Evolutionary conservation across 2,329 filamentous ascomycete genomes (phyloP), one percentile per base, ranked within the genome.

Genomic region (Rutstroemia sp.): DNA sequence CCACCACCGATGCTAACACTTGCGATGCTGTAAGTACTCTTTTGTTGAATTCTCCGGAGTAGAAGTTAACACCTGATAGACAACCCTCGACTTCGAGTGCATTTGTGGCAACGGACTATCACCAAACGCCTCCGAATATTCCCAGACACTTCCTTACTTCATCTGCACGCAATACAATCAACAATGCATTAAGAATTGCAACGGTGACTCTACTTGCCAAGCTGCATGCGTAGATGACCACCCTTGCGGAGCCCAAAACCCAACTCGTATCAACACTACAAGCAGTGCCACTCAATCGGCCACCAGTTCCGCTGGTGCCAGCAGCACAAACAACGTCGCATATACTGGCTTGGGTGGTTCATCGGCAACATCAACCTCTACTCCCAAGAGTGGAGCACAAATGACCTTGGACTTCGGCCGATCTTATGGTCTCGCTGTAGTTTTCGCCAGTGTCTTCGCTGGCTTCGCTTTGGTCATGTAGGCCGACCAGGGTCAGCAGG

Each of bases 91-190:
- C n/a, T 92, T 86, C 73, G 76, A 78, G 61, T 94, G 88, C 71
- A 75, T 90, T 64, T 94, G 88, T 75, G 77, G 78, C 61, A 78
- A 87, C 68, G 80, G 81, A 69, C 70, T 78, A 60, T 73, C 79
- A 52, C 88, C 88, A 63, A 91, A 92, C 73, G 73, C 89, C 49
- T 82, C 85, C 66, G 79, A 92, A 72, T 94, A 87, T 79, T 86
- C 85, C 19, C 78, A 90, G 64, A 92, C 88, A 1, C 76, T 94
- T 25, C 88, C 89, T 37, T 92, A 83, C 79, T 89, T 85, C 74
- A 78, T 84, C 65, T 94, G 88, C 79, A 78, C 78, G 48, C 78
- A 87, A 72, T 90, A 80, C 78, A 85, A 82, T 6, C 82, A 75
- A 69, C 81, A 90, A 72, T 90, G 87, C 70, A 83, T 87, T 12